Percentiles rank a stretch among this genome's conserved stretches.
These are phyloP conservation scores for Diaporthe vexans DNA, from an alignment of 2,329 filamentous ascomycete genomes.

Conservation along the genomic window DNA sequence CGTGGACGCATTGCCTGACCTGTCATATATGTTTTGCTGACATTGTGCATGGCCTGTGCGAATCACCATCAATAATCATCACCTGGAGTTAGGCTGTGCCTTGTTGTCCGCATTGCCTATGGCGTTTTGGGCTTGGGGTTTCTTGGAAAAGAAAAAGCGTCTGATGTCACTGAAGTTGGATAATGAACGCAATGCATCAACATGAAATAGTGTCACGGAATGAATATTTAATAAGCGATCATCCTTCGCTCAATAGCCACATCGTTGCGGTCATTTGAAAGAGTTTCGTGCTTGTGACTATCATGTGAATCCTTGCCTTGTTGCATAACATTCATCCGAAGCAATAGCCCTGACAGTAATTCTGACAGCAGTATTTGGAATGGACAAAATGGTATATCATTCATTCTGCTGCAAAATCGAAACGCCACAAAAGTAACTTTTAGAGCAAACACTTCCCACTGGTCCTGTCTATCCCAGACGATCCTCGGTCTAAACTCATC, in stretches of 20 bases:
- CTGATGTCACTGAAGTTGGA: slow-evolving; percentile 4
- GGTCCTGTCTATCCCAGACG: background rate
- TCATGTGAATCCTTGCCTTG: background rate
- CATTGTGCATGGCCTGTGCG: background rate
- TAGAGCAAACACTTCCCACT: background rate
- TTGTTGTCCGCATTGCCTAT: slow-evolving; percentile 37
- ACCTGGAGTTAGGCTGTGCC: slow-evolving; percentile 3
- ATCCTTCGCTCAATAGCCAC: no score
- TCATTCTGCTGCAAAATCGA: background rate
- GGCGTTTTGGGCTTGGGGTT: slow-evolving; percentile 34
- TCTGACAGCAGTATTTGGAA: no score
- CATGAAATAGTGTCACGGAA: slow-evolving; percentile 22
- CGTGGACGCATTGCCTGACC: slow-evolving; percentile 49
- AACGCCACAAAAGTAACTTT: background rate
- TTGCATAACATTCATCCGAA: background rate
- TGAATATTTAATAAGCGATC: slow-evolving; percentile 18
- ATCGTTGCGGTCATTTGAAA: background rate
- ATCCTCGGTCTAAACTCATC: background rate
- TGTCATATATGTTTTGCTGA: slow-evolving; percentile 54
- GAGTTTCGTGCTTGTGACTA: background rate
- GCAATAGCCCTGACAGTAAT: background rate
- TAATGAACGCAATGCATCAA: slow-evolving; percentile 32
- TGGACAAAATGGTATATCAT: background rate
- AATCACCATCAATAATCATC: background rate
- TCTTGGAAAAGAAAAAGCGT: background rate